phyloP scores from a whole-genome alignment of 1,139 yeast species.

The Lodderomyces beijingensis region DNA sequence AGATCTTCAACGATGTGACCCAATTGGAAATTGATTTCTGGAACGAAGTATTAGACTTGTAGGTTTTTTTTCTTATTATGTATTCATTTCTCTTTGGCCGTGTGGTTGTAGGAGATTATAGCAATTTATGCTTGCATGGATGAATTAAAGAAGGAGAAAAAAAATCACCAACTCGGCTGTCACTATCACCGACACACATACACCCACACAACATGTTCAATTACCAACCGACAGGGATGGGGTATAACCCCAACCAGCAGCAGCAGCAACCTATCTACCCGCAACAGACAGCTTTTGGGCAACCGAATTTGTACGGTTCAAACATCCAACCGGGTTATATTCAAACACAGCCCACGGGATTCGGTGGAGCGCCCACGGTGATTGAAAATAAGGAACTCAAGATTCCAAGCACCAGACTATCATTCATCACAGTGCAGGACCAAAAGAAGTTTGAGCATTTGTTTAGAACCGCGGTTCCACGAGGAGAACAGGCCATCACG shows the following conservation, averaged over 20 bases:
- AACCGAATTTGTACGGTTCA: constrained; percentile 17
- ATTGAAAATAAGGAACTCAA: constrained; percentile 39
- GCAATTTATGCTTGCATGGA: no score
- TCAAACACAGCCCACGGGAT: constrained; percentile 38
- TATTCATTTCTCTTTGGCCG: no score
- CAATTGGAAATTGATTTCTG: constrained; percentile 61
- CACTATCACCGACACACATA: background rate
- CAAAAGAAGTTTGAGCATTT: constrained; percentile 82
- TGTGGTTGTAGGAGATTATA: no score
- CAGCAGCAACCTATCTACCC: constrained; percentile 17
- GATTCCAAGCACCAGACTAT: constrained; percentile 66
- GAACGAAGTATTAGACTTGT: constrained; percentile 38
- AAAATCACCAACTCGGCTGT: background rate
- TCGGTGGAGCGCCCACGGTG: constrained; percentile 24
- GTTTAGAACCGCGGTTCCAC: constrained; percentile 72
- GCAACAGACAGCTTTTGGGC: constrained; percentile 31
- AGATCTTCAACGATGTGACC: constrained; percentile 57
- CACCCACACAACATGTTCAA: no score
- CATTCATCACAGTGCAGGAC: constrained; percentile 81
- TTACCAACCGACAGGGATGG: constrained; percentile 27
- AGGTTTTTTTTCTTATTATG: no score
- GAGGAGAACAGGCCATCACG: constrained; percentile 69
- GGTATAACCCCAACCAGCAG: constrained; percentile 21
- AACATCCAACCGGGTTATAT: constrained; percentile 25
- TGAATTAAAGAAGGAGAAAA: background rate